A percentile compares a stretch with the other conserved stretches of the same genome.
Evolutionary conservation across 2,329 filamentous ascomycete species (phyloP).

Genomic region (Fusarium poae): DNA sequence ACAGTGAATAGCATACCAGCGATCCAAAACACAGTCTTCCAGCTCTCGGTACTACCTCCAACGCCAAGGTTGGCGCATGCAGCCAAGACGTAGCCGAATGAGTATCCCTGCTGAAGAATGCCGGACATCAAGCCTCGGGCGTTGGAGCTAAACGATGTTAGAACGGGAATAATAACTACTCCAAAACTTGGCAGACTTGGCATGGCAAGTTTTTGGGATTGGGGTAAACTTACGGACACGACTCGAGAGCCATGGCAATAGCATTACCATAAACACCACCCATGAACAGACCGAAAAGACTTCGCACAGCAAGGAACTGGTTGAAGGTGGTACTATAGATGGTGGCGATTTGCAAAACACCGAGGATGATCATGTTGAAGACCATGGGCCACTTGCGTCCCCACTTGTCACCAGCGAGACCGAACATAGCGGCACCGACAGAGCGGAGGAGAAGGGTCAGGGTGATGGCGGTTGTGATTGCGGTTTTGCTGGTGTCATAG

Average conservation of each 20-base stretch:
- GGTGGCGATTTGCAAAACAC: slow-evolving; percentile 77
- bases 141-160: slow-evolving; percentile 60
- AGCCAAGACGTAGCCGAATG: slow-evolving; percentile 83
- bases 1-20: slow-evolving; percentile 57
- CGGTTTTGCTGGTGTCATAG: slow-evolving; percentile 67
- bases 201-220: background rate
- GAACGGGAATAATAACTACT: slow-evolving; percentile 34
- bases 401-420: slow-evolving; percentile 81
- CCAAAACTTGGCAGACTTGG: slow-evolving; percentile 35
- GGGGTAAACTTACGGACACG: slow-evolving; percentile 69
- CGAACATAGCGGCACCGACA: slow-evolving; percentile 81
- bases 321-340: slow-evolving; percentile 80
- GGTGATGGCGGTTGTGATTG: slow-evolving; percentile 81
- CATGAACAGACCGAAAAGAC: slow-evolving; percentile 83
- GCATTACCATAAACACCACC: slow-evolving; percentile 85
- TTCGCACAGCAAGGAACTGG: slow-evolving; percentile 80
- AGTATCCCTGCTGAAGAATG: slow-evolving; percentile 85
- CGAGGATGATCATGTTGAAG: slow-evolving; percentile 79
- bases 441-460: slow-evolving; percentile 81
- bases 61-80: slow-evolving; percentile 81
- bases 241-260: slow-evolving; percentile 81
- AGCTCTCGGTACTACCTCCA: slow-evolving; percentile 71
- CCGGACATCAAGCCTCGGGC: slow-evolving; percentile 85
- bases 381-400: slow-evolving; percentile 90
- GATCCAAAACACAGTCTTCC: slow-evolving; percentile 84